phyloP scores from a whole-genome alignment of 1,139 yeast genomes.

The Barnettozyma hawaiiensis region DNA sequence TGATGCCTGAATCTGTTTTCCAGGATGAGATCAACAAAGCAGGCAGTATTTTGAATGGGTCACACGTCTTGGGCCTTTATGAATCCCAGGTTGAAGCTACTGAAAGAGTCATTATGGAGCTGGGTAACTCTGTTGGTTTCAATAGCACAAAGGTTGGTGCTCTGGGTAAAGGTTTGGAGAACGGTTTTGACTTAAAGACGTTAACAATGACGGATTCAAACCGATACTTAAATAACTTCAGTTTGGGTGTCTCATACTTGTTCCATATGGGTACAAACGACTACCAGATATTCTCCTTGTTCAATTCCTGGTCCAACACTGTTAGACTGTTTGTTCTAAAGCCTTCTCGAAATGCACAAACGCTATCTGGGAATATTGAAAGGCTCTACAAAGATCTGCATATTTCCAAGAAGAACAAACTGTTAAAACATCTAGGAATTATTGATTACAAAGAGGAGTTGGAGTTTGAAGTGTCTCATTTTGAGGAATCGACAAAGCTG shows the following conservation, averaged over 20 bases:
- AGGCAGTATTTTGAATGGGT: slow-evolving; percentile 60
- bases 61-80: slow-evolving; percentile 63
- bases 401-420: slow-evolving; percentile 40
- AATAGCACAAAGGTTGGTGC: slow-evolving; percentile 66
- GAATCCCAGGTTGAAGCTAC: slow-evolving; percentile 65
- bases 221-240: slow-evolving; percentile 48
- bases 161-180: slow-evolving; percentile 79
- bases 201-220: slow-evolving; percentile 42
- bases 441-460: slow-evolving; percentile 48
- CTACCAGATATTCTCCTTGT: slow-evolving; percentile 67
- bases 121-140: slow-evolving; percentile 71
- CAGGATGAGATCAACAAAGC: slow-evolving; percentile 52
- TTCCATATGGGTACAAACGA: slow-evolving; percentile 72
- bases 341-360: slow-evolving; percentile 66
- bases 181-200: slow-evolving; percentile 71
- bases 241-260: slow-evolving; percentile 60
- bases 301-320: slow-evolving; percentile 57
- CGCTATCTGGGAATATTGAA: slow-evolving; percentile 49
- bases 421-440: slow-evolving; percentile 39
- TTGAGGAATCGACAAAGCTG: slow-evolving; percentile 44
- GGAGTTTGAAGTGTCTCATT: slow-evolving; percentile 48
- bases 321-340: slow-evolving; percentile 58
- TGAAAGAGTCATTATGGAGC: slow-evolving; percentile 71
- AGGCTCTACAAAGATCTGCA: slow-evolving; percentile 51
- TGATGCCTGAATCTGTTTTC: slow-evolving; percentile 61